Evolutionary conservation across 805 yeast genomes (phyloP).

Genomic region (Pichia deserticola): DNA sequence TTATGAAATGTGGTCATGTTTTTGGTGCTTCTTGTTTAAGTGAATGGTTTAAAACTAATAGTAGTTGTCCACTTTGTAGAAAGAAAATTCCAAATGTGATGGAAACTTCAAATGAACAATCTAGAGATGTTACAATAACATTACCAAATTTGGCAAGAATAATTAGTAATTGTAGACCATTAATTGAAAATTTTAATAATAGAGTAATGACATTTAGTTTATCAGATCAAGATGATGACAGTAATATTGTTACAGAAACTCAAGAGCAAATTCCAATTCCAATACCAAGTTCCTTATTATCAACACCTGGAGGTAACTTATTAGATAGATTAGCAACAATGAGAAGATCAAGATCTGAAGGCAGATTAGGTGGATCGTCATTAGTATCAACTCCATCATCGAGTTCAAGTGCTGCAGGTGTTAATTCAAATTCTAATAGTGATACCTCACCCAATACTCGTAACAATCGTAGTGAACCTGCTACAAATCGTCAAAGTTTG

Average conservation of each 20-base stretch:
- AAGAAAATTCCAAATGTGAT: conserved; percentile 34
- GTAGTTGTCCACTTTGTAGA: conserved; percentile 85
- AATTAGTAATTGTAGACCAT: conserved; percentile 25
- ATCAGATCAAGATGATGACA: conserved; percentile 21
- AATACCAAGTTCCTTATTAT: neutral
- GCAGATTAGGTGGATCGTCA: neutral
- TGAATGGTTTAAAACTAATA: conserved; percentile 72
- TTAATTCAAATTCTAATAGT: neutral
- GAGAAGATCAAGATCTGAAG: neutral
- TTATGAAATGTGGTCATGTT: conserved; percentile 77
- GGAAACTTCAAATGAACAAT: conserved; percentile 13
- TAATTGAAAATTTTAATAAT: conserved; percentile 25
- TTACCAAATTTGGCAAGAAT: conserved; percentile 31
- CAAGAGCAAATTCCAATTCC: neutral
- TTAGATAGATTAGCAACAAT: conserved; percentile 1
- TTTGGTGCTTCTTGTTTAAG: conserved; percentile 82
- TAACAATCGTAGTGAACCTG: neutral
- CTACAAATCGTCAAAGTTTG: conserved; percentile 1
- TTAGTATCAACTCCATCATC: no score
- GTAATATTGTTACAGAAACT: neutral
- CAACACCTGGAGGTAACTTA: neutral
- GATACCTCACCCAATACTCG: neutral
- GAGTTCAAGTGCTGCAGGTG: neutral
- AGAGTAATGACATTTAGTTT: conserved; percentile 26
- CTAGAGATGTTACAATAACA: conserved; percentile 25